These are phyloP conservation scores for Aspergillus brunneoviolaceus DNA, from an alignment of 2,329 filamentous ascomycete species.

Conservation along the genomic window DNA sequence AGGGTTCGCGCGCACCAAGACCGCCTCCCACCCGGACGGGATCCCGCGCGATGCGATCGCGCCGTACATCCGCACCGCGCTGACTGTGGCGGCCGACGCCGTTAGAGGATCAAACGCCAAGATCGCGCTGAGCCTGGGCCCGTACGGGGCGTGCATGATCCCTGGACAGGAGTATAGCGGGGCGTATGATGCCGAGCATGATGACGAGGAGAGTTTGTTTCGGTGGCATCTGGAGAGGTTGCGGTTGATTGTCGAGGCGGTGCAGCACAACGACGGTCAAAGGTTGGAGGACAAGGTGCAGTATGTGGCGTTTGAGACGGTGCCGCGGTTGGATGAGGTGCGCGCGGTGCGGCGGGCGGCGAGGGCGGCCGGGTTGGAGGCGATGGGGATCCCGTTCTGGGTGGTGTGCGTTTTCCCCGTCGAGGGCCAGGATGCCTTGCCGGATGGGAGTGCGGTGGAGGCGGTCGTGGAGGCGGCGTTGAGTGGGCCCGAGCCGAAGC, in stretches of 20 bases:
- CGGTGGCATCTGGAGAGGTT: slow-evolving; percentile 61
- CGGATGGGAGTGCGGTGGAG: slow-evolving; percentile 55
- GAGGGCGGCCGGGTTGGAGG: slow-evolving; percentile 13
- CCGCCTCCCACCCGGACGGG: slow-evolving; percentile 44
- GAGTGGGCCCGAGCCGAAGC: slow-evolving; percentile 38
- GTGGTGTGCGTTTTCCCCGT: slow-evolving; percentile 63
- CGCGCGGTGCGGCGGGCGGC: slow-evolving; percentile 54
- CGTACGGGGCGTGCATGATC: slow-evolving; percentile 66
- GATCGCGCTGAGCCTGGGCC: slow-evolving; percentile 60
- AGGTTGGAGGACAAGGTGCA: slow-evolving; percentile 40
- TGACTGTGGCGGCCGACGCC: slow-evolving; percentile 38
- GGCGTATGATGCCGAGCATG: slow-evolving; percentile 54
- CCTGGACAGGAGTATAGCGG: slow-evolving; percentile 67
- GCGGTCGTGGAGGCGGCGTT: slow-evolving; percentile 46
- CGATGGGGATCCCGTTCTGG: slow-evolving; percentile 52
- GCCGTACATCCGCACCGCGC: slow-evolving; percentile 42
- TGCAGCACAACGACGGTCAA: slow-evolving; percentile 28
- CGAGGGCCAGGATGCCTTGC: slow-evolving; percentile 50
- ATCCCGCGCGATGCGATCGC: slow-evolving; percentile 44
- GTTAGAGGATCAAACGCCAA: slow-evolving; percentile 20
- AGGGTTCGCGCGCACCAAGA: slow-evolving; percentile 56
- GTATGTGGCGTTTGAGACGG: slow-evolving; percentile 65
- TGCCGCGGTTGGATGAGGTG: slow-evolving; percentile 64
- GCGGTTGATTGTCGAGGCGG: slow-evolving; percentile 47
- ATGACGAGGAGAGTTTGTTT: slow-evolving; percentile 46